phyloP scores from a whole-genome alignment of 768 basidiomycete species.

The Dentipellis fragilis region DNA sequence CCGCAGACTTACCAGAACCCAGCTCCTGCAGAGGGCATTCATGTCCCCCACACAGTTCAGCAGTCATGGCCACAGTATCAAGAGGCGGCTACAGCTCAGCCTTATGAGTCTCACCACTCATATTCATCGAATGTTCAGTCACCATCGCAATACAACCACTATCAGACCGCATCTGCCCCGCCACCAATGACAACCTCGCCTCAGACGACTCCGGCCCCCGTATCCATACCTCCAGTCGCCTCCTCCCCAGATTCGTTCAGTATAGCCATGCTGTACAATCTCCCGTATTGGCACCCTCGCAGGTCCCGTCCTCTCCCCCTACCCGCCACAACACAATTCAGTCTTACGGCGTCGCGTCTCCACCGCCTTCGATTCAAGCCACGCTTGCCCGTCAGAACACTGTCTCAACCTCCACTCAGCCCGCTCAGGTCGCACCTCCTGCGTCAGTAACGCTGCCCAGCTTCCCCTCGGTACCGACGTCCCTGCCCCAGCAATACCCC shows the following conservation, averaged over 20 bases:
- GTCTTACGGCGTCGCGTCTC: constrained; percentile 8
- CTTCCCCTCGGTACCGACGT: constrained; percentile 13
- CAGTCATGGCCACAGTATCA: constrained; percentile 5
- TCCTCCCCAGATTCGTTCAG: background rate
- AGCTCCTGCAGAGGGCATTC: background rate
- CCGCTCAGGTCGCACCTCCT: constrained; percentile 7
- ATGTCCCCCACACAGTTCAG: constrained; percentile 2
- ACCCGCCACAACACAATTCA: constrained; percentile 10
- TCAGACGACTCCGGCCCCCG: constrained; percentile 17
- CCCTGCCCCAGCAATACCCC: constrained; percentile 7
- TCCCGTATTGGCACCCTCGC: background rate
- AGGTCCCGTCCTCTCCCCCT: background rate
- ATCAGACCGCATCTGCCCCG: constrained; percentile 19
- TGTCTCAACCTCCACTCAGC: constrained; percentile 5
- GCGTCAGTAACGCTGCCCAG: constrained; percentile 8
- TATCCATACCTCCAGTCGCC: constrained; percentile 7
- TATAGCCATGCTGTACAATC: background rate
- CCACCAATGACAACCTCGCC: constrained; percentile 21
- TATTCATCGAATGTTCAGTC: constrained; percentile 3
- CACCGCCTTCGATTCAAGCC: constrained; percentile 8
- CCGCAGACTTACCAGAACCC: constrained; percentile 1
- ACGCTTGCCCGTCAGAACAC: constrained; percentile 11
- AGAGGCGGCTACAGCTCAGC: background rate
- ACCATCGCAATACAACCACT: constrained; percentile 2
- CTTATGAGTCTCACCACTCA: constrained; percentile 2